Evolutionary conservation across 208 protist genomes (phyloP), one percentile per base, ranked within the genome.

Genomic region (Strigomonas culicis): DNA sequence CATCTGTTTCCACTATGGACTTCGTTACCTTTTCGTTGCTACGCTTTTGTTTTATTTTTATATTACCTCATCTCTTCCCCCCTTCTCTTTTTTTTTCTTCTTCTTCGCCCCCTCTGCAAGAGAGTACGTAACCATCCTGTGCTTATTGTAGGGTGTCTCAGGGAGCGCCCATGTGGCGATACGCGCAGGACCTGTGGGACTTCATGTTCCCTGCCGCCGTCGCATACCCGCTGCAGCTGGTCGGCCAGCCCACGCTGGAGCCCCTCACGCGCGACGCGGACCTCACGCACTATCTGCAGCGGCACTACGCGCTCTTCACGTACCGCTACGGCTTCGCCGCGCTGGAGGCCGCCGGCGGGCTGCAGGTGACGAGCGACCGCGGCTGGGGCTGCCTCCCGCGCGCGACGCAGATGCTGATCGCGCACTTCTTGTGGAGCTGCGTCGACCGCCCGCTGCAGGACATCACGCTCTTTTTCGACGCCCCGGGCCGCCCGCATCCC

Each of bases 381-480:
- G 88, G 88, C 24, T 95, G 88, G 88, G 88, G 88, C 46, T 95
- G 88, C 56, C 73, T 95, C 21, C 71, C 81, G 27, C 88, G 88
- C 24, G 72, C 81, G 3, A 74, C 79, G 15, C 88, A 95, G 74
- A 95, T 95, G 88, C 72, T 95, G 2, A 61, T 95, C 21, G 85
- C 83, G n/a, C 85, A 87, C 49, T 79, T 78, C 43, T 63, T 95
- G 24, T 58, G 63, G 25, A 63, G 69, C 21, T 21, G 27, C 32
- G n/a, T 34, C 22, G 39, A 64, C 17, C 25, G 13, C 44, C 25
- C 19, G 19, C 8, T 1, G 17, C 19, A 2, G 13, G 68, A 67
- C 19, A 63, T 88, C 10, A 63, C 73, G 19, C 62, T 75, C 43
- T 93, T 90, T 58, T 70, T 59, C 19, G 86, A 93, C 65, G 58